Evolutionary conservation across 352 stramenopile genomes (phyloP).

Genomic region (Sclerospora graminicola): DNA sequence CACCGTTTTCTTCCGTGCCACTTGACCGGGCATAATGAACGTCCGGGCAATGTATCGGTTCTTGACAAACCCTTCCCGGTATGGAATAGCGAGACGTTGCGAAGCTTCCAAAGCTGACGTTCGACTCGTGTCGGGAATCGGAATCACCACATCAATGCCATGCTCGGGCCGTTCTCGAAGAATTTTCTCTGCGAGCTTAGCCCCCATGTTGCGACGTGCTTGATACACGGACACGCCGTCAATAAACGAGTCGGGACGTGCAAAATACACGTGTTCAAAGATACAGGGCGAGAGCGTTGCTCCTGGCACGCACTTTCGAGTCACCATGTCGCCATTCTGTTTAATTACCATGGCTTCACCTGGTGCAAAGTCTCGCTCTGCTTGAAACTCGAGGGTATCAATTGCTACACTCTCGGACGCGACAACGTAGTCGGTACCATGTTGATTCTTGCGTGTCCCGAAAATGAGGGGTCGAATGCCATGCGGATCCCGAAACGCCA

Average conservation of each 20-base stretch:
- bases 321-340: constrained; percentile 78
- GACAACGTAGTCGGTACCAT: constrained; percentile 90
- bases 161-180: constrained; percentile 86
- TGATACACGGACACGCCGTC: constrained; percentile 98
- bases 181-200: constrained; percentile 95
- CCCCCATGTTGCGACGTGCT: constrained; percentile 96
- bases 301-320: constrained; percentile 67
- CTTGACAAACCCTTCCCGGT: constrained; percentile 98
- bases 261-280: constrained; percentile 99
- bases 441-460: constrained; percentile 75
- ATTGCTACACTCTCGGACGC: constrained; percentile 97
- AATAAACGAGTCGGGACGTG: constrained; percentile 97
- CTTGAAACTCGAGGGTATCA: constrained; percentile 95
- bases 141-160: constrained; percentile 97
- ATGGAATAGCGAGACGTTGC: constrained; percentile 83
- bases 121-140: constrained; percentile 97
- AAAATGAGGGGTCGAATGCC: constrained; percentile 96
- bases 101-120: constrained; percentile 92
- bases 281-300: constrained; percentile 92
- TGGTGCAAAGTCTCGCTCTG: constrained; percentile 91
- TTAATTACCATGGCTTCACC: constrained; percentile 96
- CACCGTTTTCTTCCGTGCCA: constrained; percentile 93
- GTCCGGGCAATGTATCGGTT: constrained; percentile 99
- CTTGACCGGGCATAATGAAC: constrained; percentile 99
- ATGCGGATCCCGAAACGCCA: constrained; percentile 97